Evolutionary conservation across 257 asterid genomes (phyloP).

Genomic region (Oldenlandia corymbosa): DNA sequence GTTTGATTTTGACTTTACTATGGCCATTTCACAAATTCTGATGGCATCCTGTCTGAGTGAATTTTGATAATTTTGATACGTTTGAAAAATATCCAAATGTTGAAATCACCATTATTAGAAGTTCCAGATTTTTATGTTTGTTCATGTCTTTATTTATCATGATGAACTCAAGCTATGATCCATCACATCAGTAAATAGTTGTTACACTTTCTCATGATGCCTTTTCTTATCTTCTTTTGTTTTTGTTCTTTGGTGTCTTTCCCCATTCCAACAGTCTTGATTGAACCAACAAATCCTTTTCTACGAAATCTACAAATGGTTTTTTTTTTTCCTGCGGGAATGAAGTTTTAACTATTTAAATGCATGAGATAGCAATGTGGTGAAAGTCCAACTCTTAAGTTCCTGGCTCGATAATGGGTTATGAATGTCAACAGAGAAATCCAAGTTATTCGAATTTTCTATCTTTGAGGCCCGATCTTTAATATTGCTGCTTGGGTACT

Average conservation of each 20-base stretch:
- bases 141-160: background rate
- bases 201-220: background rate
- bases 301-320: background rate
- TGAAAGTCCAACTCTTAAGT: background rate
- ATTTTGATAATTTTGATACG: slow-evolving; percentile 2
- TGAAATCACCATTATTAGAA: background rate
- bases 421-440: background rate
- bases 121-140: background rate
- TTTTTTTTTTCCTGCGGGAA: background rate
- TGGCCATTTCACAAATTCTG: background rate
- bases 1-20: background rate
- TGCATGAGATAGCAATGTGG: background rate
- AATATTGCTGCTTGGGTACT: background rate
- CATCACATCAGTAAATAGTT: background rate
- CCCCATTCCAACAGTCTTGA: slow-evolving; percentile 1
- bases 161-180: background rate
- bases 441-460: background rate
- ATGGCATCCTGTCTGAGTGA: background rate
- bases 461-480: background rate
- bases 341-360: background rate
- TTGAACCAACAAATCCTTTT: background rate
- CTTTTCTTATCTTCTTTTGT: background rate
- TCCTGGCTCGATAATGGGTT: background rate
- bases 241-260: too few relatives aligned
- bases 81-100: background rate